Evolutionary conservation across 768 basidiomycete species (phyloP).

Genomic region (Goffeauzyma gilvescens): DNA sequence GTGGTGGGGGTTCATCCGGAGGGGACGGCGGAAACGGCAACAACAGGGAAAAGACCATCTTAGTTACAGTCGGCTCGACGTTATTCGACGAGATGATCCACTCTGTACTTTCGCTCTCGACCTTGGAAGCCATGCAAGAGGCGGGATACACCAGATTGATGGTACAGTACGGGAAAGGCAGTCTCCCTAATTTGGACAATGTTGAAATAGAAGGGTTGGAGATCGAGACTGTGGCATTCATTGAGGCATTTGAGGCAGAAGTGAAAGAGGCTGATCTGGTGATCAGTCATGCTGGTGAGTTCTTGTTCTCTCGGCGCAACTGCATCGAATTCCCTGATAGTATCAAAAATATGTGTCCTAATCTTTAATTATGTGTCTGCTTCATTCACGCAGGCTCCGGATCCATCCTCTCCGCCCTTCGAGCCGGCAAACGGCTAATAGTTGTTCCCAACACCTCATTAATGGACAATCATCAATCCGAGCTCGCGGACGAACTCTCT

Average conservation of each 20-base stretch:
- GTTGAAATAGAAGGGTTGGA: conserved; percentile 35
- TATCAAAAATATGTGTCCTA: neutral
- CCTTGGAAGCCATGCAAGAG: conserved; percentile 40
- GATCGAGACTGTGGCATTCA: conserved; percentile 56
- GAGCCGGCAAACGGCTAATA: conserved; percentile 56
- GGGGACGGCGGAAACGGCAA: too few species aligned
- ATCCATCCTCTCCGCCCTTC: conserved; percentile 73
- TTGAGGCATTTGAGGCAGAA: conserved; percentile 48
- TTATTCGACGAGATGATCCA: conserved; percentile 58
- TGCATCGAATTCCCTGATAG: neutral
- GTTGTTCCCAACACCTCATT: conserved; percentile 76
- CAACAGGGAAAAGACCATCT: too few species aligned
- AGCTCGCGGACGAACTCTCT: conserved; percentile 60
- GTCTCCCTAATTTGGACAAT: conserved; percentile 1
- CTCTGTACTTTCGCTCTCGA: conserved; percentile 41
- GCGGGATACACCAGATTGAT: conserved; percentile 46
- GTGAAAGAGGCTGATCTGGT: conserved; percentile 54
- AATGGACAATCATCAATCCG: conserved; percentile 81
- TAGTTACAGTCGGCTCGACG: conserved; percentile 82
- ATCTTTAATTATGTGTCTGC: neutral
- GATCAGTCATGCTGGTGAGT: conserved; percentile 80
- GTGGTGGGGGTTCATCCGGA: too few species aligned
- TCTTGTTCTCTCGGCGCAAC: conserved; percentile 3
- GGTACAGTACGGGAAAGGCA: conserved; percentile 51
- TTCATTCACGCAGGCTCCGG: conserved; percentile 50